Evolutionary conservation across 179 eudicot species (phyloP).

Genomic region (Heliamphora pulchella): DNA sequence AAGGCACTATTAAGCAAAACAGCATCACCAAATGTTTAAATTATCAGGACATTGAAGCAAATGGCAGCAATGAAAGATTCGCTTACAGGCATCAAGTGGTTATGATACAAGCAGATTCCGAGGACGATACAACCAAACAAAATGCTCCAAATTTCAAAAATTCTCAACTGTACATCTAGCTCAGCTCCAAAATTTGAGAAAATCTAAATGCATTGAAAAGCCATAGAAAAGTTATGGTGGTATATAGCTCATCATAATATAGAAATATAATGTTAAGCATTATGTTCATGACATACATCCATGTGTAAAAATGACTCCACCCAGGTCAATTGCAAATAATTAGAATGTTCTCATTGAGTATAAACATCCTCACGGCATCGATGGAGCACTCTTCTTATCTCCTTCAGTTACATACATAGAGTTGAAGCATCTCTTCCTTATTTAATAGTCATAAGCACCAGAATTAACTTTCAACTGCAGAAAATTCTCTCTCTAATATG

Average conservation of each 20-base stretch:
- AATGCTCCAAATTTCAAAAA: neutral
- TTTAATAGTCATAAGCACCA: neutral
- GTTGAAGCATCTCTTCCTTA: neutral
- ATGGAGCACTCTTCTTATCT: neutral
- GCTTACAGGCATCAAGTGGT: neutral
- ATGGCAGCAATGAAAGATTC: neutral
- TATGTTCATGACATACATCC: neutral
- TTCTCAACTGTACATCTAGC: neutral
- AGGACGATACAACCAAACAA: neutral
- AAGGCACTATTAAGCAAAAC: no score
- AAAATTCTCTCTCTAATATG: neutral
- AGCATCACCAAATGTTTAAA: no score
- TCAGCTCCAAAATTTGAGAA: neutral
- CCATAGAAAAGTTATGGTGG: no score
- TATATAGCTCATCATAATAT: no score
- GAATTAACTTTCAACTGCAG: neutral
- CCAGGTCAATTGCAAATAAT: neutral
- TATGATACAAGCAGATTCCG: neutral
- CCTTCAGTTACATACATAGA: no score
- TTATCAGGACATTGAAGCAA: no score
- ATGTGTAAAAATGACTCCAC: neutral
- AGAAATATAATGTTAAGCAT: no score
- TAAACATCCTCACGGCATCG: neutral
- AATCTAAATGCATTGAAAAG: neutral
- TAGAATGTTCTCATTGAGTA: neutral